Base-by-base conservation (phyloP, 2,329 filamentous ascomycete species). In the Volutella citrinella region DNA sequence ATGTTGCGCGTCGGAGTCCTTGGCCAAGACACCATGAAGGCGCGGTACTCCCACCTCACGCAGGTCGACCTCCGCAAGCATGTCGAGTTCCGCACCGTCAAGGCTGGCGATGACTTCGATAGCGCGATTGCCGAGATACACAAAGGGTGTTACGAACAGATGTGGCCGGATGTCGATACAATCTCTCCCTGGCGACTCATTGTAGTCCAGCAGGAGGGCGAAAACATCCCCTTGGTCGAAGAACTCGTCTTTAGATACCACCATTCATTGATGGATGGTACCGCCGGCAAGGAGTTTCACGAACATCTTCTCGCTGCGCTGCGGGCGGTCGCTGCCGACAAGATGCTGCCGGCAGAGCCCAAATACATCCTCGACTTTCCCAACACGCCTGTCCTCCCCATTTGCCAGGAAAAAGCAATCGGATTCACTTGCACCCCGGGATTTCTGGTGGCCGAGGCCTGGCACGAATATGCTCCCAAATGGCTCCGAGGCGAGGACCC, bases 251-350 rank as follows among this genome's bases (percentile, higher is more conserved):
- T 78, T 42, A 59, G 64, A 6, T 72, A 61, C 20, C 76, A 80
- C 40, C 76, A 80, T 43, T 60, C 65, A 1, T 56, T 79, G 13
- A 63, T 64, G 16, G 76, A 80, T 42, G 76, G 76, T 2, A 57
- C 64, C 10, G 67, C 68, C 42, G 69, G 66, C 0, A 55, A 57
- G 18, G 47, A 64, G 3, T 77, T 80, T 42, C 76, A 80, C 40
- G 52, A 61, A 19, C 56, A 61, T 3, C 54, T 80, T 1, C 59
- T 72, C 5, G 45, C 54, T 4, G 63, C 70, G 5, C 56, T 78
- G 4, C 65, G 63, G 36, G 32, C 38, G 16, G 23, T 40, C 11
- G 19, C 25, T 14, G 13, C 23, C 24, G 38, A 10, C 22, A 29
- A 11, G 18, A 10, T 15, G 16, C 22, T 7, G 19, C 27, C 19